Base-by-base conservation (phyloP, 139 green algal species). In the Chara braunii region DNA sequence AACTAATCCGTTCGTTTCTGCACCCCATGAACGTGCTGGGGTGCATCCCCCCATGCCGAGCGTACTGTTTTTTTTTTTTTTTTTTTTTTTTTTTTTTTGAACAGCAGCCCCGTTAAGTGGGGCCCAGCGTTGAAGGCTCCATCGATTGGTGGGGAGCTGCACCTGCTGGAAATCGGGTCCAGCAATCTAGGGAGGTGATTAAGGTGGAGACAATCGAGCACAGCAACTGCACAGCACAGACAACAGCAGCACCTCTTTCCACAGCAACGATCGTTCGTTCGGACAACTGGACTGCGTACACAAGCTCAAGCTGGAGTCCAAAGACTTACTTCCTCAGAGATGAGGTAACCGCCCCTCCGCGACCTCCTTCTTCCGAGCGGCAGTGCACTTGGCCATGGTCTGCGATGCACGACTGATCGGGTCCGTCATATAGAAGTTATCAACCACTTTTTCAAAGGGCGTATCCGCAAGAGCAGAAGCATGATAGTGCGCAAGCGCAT, bases 351-450 rank as follows among this genome's bases (percentile, higher is more conserved):
- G 18, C 40, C 18, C n/a, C 40, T n/a, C 45, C 23, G 14, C 11
- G 0, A 45, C 43, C 29, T 70, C 55, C 53, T 71, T 74, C 32
- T 60, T 31, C 36, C 35, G 31, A 18, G 64, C 56, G 23, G 56
- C 35, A 2, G 58, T 64, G 37, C 67, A 75, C 14, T 69, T 88
- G 54, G 93, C 93, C 94, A 99, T 99, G 43, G 83, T 90, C n/a
- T 81, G 70, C n/a, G 70, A 88, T 11, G 87, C 84, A 14, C 94
- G 76, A 36, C 71, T 87, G 68, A 99, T 92, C 53, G 81, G 83
- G 68, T 99, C 93, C 0, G 94, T 99, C 90, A 92, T 89, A 83
- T 92, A 99, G 60, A 95, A 98, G 80, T 98, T 89, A 8, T 77
- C 30, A 3, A 98, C 83, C 42, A 69, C 64, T 23, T 64, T 87